Evolutionary conservation across 2,329 filamentous ascomycete genomes (phyloP).

Genomic region (Fusarium sulawesiense): DNA sequence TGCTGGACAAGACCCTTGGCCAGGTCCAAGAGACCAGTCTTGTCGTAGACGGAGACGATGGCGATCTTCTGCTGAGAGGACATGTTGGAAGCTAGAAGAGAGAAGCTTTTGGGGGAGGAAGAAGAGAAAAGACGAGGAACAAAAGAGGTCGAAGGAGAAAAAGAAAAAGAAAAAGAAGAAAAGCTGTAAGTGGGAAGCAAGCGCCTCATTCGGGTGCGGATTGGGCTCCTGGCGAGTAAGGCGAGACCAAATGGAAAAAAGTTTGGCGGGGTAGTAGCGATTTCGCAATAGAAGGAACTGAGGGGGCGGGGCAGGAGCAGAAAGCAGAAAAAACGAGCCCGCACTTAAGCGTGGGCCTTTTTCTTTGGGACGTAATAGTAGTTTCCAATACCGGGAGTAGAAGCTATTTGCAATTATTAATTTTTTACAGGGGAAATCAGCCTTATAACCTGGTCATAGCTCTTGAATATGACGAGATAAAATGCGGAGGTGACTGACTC

Average conservation of each 20-base stretch:
- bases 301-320: conserved; percentile 38
- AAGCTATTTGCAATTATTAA: conserved; percentile 21
- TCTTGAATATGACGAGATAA: conserved; percentile 27
- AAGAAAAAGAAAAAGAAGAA: conserved; percentile 9
- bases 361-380: not conserved
- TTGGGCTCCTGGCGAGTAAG: conserved; percentile 36
- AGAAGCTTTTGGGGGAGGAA: conserved; percentile 15
- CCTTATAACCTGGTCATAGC: conserved; percentile 30
- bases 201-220: conserved; percentile 29
- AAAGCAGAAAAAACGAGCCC: conserved; percentile 20
- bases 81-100: conserved; percentile 48
- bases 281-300: conserved; percentile 21
- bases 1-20: conserved; percentile 90
- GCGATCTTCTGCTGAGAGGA: conserved; percentile 70
- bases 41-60: conserved; percentile 98
- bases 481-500: conserved; percentile 2
- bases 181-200: conserved; percentile 31
- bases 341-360: conserved; percentile 18
- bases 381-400: not conserved
- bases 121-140: not conserved
- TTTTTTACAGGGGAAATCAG: conserved; percentile 34
- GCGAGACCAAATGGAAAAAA: conserved; percentile 40
- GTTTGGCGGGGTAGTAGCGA: conserved; percentile 48
- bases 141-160: conserved; percentile 10
- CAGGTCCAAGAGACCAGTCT: conserved; percentile 93